These are phyloP conservation scores for Ensete glaucum DNA, from an alignment of 176 grass and related monocot genomes.

Conservation along the genomic window DNA sequence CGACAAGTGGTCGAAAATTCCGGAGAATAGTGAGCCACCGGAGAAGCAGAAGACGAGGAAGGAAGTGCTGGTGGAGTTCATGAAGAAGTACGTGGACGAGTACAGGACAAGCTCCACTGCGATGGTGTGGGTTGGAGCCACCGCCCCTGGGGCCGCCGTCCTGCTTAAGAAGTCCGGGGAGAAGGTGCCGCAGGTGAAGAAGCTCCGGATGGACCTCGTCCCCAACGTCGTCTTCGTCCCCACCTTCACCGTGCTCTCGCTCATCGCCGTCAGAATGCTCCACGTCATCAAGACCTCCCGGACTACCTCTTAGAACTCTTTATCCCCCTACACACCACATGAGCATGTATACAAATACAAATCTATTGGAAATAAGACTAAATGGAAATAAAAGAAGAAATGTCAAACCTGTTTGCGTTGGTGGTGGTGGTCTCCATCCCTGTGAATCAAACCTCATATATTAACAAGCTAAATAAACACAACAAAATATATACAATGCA, in stretches of 20 bases:
- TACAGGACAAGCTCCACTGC: neutral
- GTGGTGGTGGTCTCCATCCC: too few species aligned
- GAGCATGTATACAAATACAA: too few species aligned
- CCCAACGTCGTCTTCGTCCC: constrained; percentile 69
- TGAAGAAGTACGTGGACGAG: neutral
- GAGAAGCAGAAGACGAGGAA: neutral
- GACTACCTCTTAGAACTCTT: too few species aligned
- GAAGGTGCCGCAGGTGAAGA: constrained; percentile 41
- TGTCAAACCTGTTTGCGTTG: too few species aligned
- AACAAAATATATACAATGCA: too few species aligned
- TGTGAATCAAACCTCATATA: too few species aligned
- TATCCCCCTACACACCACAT: too few species aligned
- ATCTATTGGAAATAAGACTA: too few species aligned
- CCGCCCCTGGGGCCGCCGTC: constrained; percentile 21
- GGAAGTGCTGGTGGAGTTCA: neutral
- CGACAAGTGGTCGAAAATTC: neutral
- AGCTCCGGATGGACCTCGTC: constrained; percentile 45
- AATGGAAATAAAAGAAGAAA: too few species aligned
- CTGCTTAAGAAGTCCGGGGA: constrained; percentile 33
- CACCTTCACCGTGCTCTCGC: constrained; percentile 23
- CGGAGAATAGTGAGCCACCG: neutral
- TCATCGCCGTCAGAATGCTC: constrained; percentile 24
- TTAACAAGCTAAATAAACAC: too few species aligned
- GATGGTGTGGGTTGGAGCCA: constrained; percentile 34
- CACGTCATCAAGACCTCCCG: constrained; percentile 16